Base-by-base conservation (phyloP, 345 rosid genomes). In the Acer negundo region DNA sequence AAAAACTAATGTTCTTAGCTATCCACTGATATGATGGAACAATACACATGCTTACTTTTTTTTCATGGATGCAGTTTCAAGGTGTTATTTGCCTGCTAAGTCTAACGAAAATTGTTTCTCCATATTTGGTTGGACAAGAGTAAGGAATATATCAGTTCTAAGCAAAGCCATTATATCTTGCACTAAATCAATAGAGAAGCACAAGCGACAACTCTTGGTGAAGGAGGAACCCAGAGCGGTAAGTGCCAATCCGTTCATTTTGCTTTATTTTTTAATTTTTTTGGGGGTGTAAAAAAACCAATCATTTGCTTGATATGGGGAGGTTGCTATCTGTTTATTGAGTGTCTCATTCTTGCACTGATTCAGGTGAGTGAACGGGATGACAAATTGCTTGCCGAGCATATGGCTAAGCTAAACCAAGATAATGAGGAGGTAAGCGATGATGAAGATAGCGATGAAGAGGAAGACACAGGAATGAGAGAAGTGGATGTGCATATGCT, bases 211-310 rank as follows among this genome's bases (percentile, higher is more conserved):
- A 84, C 97, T 96, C 65, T 65, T 65, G 24, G 92, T 94, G 73
- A 92, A 96, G 86, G 98, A 96, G 80, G 88, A 84, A 44, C 91
- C 99, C 5, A 88, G 99, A 93, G 99, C 97, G 24, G 99, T 96
- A 81, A 87, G 97, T 86, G 75, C 64, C 70, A 23, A 35, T 69
- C 11, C 53, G 17, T 23, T 3, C 44, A 13, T 19, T 49, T 63
- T n/a, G 7, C 4, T 44, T 13, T 38, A 46, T 13, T 49, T 49
- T 10, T 65, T 1, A 17, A 12, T 35, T 17, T 7, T 42, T 38
- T 38, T 38, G 42, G 65, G 28, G 28, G 10, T 46, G n/a, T n/a
- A n/a, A n/a, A n/a, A 40, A 17, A 44, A 17, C 12, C 24, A 19
- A 59, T 31, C 53, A 16, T 78, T 59, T 70, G 42, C 62, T 63